Base-by-base conservation (phyloP, 2,329 filamentous ascomycete genomes). In the Phialocephala sp. region DNA sequence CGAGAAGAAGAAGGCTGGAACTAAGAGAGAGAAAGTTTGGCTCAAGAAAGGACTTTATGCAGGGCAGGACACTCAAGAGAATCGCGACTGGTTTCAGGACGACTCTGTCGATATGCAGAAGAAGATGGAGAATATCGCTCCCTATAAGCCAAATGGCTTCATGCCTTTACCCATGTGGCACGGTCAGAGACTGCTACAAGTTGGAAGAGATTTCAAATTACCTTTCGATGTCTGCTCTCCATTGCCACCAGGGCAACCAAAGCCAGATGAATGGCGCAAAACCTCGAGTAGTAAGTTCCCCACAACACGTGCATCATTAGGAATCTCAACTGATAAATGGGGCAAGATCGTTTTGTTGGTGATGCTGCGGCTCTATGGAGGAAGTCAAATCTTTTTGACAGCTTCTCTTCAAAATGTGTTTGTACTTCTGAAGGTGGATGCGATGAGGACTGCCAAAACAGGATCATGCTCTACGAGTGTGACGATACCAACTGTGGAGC, bases 401-500 rank as follows among this genome's bases (percentile, higher is more conserved):
- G 92, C 67, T 92, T 90, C 66, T 87, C 88, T 64, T 91, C 89
- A 66, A 89, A 88, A 75, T 97, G 93, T 75, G 88, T 93, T 65
- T 97, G 93, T 80, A 88, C 82, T 50, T 82, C 86, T 8, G 91
- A 94, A 61, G 88, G 90, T 62, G 93, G 93, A 41, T 98, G 95
- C 74, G 91, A 89, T 69, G 93, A 97, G 69, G 86, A 91, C 73
- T 99, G 95, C 79, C 91, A 97, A 76, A 99, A 99, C 77, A 86
- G 93, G 68, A 93, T 93, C 77, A 98, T 98, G 93, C 89, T 97
- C 63, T 98, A 97, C 77, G 95, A 99, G 80, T 99, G 95, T 77
- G 93, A 98, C 77, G 86, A 90, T 56, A 89, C 85, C 64, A 99
- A 97, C 77, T 99, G 95, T 81, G 91, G 89, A 65, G 82, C 94